Evolutionary conservation across 2,329 filamentous ascomycete genomes (phyloP), one percentile per base, ranked within the genome.

Genomic region (Scolecobasidium constrictum): DNA sequence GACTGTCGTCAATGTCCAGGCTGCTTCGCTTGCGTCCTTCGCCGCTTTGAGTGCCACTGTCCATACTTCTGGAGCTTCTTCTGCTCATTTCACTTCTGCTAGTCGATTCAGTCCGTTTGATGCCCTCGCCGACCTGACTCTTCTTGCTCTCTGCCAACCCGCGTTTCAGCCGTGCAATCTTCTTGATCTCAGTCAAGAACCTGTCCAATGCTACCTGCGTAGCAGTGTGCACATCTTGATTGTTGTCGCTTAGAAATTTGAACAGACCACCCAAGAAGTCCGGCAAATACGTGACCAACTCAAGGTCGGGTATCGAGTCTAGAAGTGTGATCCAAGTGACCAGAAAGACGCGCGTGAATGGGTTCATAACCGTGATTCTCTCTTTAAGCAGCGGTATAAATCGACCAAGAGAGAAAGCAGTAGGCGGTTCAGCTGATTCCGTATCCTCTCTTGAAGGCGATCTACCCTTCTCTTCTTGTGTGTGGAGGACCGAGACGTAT

Each of bases 341-440:
- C 12, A 98, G 72, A 54, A 98, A 98, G 12, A 86, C 94, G 40
- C 92, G 75, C 3, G 90, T 95, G 57, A 93, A 96, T 0, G 93
- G 88, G 54, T 94, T 95, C 47, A 94, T 76, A 20, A 95, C 90
- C 63, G 85, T 85, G 46, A 98, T 95, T 40, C 92, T 79, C 57
- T 98, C 90, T 60, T 93, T 86, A 16, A 98, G 74, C 12, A 98
- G 71, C 1, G 93, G 92, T 40, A 98, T 92, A 60, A 98, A 98
- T 18, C 78, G 78, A 16, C 81, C 77, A 16, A 98, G 75, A 4
- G 88, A 96, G 61, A 98, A 98, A 13, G 92, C 92, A 1, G 85
- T 94, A 1, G 85, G 85, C 42, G 53, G 52, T 28, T 52, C 62
- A 45, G 53, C 57, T n/a, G 61, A 59, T 19, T 64, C 57, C 28